Percentiles rank a stretch among this genome's conserved stretches.
Conservation (phyloP, 2,329 filamentous ascomycete genomes). For the Davidsoniella eucalypti region DNA sequence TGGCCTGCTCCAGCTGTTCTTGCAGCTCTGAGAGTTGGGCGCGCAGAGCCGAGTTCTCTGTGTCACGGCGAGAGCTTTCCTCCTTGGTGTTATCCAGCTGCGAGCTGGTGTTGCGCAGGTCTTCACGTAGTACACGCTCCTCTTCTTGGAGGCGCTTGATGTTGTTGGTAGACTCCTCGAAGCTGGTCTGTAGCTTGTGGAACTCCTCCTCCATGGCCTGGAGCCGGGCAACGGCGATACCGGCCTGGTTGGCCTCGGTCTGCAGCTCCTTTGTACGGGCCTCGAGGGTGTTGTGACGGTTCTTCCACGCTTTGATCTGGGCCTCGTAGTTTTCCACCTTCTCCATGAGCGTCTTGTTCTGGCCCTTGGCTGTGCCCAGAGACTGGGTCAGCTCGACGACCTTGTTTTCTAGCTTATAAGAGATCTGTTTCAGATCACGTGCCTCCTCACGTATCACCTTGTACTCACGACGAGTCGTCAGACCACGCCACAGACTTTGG, state of each 20-base stretch:
- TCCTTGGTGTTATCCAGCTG: slow-evolving; percentile 69
- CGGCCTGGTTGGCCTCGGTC: slow-evolving; percentile 91
- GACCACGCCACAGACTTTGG: slow-evolving; percentile 87
- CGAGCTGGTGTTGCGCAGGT: slow-evolving; percentile 58
- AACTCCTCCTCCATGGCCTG: slow-evolving; percentile 91
- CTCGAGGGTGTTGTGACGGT: slow-evolving; percentile 77
- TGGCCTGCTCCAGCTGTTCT: slow-evolving; percentile 80
- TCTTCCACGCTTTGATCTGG: slow-evolving; percentile 93
- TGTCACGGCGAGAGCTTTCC: slow-evolving; percentile 59
- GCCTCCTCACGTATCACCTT: slow-evolving; percentile 88
- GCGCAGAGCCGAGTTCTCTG: slow-evolving; percentile 68
- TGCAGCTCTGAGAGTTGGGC: slow-evolving; percentile 82
- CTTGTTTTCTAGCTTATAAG: slow-evolving; percentile 99
- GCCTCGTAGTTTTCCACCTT: slow-evolving; percentile 93
- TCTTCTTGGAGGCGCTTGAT: slow-evolving; percentile 92
- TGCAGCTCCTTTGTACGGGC: slow-evolving; percentile 85
- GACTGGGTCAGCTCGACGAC: slow-evolving; percentile 95
- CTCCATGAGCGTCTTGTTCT: slow-evolving; percentile 76
- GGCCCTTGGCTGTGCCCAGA: slow-evolving; percentile 76
- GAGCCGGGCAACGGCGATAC: slow-evolving; percentile 81
- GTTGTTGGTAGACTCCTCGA: slow-evolving; percentile 78
- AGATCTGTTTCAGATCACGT: slow-evolving; percentile 96
- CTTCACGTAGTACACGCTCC: slow-evolving; percentile 71
- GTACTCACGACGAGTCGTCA: slow-evolving; percentile 63
- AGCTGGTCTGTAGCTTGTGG: slow-evolving; percentile 73